Evolutionary conservation across 345 rosid species (phyloP).

Genomic region (Mallotus nudiflorus): DNA sequence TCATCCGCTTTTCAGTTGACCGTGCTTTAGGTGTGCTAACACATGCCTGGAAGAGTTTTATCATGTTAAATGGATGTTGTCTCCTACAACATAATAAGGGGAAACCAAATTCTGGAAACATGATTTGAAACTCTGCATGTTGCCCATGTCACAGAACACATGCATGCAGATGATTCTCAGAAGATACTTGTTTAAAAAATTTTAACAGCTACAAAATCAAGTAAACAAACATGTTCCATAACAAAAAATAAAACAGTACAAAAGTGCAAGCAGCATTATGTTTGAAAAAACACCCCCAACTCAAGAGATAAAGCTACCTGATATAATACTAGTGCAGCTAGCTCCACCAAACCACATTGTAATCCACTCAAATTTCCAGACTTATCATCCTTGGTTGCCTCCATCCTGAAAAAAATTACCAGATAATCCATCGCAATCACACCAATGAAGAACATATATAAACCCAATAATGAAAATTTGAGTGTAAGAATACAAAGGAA

Average conservation of each 20-base stretch:
- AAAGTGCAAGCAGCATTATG: constrained; percentile 12
- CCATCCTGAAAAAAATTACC: constrained; percentile 50
- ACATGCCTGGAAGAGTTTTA: constrained; percentile 50
- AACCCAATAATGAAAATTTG: not conserved
- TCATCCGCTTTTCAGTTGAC: constrained; percentile 57
- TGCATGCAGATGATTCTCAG: not conserved
- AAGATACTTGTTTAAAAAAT: not conserved
- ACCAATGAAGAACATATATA: constrained; percentile 6
- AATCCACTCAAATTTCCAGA: constrained; percentile 62
- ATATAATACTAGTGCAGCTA: constrained; percentile 74
- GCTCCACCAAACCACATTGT: constrained; percentile 66
- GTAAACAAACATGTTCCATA: no score
- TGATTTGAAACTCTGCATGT: not conserved
- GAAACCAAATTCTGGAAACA: not conserved
- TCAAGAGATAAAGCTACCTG: constrained; percentile 44
- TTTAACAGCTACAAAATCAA: no score
- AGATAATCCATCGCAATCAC: constrained; percentile 21
- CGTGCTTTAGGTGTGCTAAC: constrained; percentile 43
- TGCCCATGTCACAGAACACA: not conserved
- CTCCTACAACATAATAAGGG: not conserved
- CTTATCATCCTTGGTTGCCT: constrained; percentile 71
- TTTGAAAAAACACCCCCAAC: constrained; percentile 13
- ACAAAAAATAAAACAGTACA: constrained; percentile 1
- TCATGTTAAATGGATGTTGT: not conserved
- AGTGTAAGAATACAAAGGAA: constrained; percentile 20